Conservation (phyloP, 352 stramenopile genomes). For the Phytophthora pistaciae region DNA sequence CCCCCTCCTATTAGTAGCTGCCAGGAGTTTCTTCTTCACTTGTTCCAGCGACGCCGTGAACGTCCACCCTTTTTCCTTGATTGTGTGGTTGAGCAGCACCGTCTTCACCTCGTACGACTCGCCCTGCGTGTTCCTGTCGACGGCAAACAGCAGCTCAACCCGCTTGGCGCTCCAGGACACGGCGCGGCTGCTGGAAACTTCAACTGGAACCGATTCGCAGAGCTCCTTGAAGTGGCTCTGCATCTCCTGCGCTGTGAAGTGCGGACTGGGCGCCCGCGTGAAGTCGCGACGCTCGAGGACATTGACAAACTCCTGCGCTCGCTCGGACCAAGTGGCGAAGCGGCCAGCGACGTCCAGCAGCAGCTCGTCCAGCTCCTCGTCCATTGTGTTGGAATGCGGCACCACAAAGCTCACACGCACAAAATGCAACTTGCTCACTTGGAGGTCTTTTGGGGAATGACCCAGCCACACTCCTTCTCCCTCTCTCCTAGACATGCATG, state of each 20-base stretch:
- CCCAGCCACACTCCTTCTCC: too few species aligned
- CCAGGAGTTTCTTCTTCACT: constrained; percentile 15
- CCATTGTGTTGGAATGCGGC: constrained; percentile 1
- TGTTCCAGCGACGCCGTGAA: constrained; percentile 11
- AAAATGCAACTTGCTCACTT: too few species aligned
- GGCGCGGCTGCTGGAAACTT: not conserved
- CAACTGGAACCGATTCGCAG: constrained; percentile 2
- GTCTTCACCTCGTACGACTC: constrained; percentile 26
- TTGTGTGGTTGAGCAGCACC: constrained; percentile 22
- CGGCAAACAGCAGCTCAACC: constrained; percentile 4
- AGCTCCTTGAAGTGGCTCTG: constrained; percentile 12
- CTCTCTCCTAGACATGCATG: too few species aligned
- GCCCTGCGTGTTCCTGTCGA: constrained; percentile 7
- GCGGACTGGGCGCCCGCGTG: not conserved
- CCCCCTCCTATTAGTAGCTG: not conserved
- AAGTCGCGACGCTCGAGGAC: constrained; percentile 16
- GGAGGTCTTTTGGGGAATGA: too few species aligned
- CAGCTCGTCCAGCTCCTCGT: constrained; percentile 14
- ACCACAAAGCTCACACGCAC: too few species aligned
- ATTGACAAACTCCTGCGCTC: constrained; percentile 8
- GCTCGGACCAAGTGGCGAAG: constrained; percentile 9
- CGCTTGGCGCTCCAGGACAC: constrained; percentile 10
- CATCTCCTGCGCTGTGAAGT: constrained; percentile 12
- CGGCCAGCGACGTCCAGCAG: constrained; percentile 17
- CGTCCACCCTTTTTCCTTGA: constrained; percentile 28